These are phyloP conservation scores for Leucogyrophana mollusca DNA, from an alignment of 768 basidiomycete species.

Conservation along the genomic window DNA sequence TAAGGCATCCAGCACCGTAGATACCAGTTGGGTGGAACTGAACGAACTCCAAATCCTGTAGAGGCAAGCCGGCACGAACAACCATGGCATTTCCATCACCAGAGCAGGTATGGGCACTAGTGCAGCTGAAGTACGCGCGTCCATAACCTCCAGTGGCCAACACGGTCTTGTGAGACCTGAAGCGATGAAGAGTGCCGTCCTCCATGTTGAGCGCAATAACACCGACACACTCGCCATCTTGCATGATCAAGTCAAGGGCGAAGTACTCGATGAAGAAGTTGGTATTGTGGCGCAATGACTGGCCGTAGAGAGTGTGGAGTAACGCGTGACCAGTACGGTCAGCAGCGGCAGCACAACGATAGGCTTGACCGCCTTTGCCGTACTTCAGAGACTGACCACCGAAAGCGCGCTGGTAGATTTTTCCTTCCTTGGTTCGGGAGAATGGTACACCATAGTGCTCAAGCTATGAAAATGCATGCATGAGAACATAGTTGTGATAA, in stretches of 20 bases:
- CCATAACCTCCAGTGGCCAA: constrained; percentile 98
- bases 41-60: constrained; percentile 98
- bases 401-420: constrained; percentile 99
- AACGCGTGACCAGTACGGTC: constrained; percentile 99
- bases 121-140: constrained; percentile 97
- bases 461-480: constrained; percentile 51
- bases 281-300: constrained; percentile 98
- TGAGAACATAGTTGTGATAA: neutral
- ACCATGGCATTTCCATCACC: constrained; percentile 99
- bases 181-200: constrained; percentile 97
- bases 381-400: constrained; percentile 96
- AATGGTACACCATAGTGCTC: constrained; percentile 99
- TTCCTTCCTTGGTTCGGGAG: constrained; percentile 97
- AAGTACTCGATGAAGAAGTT: constrained; percentile 99
- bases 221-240: constrained; percentile 98
- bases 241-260: constrained; percentile 98
- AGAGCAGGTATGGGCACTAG: constrained; percentile 97
- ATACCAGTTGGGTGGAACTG: constrained; percentile 99
- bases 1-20: constrained; percentile 98
- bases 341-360: constrained; percentile 97
- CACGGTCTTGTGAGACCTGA: constrained; percentile 98
- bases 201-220: constrained; percentile 99
- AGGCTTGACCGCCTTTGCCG: constrained; percentile 98
- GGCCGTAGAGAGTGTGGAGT: constrained; percentile 98
- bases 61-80: constrained; percentile 89